phyloP scores from a whole-genome alignment of 2,329 filamentous ascomycete genomes.

The Nemania diffusa region DNA sequence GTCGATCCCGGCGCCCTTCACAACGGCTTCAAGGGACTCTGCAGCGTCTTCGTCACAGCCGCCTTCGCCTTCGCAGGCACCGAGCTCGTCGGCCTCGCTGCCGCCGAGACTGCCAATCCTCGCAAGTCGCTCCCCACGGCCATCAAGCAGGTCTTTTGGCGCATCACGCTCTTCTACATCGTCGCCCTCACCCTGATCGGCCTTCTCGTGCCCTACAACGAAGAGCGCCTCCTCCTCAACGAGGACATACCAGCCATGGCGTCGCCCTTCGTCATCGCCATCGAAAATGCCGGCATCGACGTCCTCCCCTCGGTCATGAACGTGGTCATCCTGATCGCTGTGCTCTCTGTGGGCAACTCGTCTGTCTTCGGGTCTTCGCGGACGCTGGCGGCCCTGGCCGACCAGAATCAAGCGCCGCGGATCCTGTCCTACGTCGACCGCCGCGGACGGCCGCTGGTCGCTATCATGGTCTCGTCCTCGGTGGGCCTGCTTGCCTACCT shows the following conservation, averaged over 20 bases:
- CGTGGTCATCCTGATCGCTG: conserved; percentile 89
- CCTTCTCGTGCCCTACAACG: conserved; percentile 79
- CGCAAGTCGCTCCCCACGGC: conserved; percentile 85
- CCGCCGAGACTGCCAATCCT: conserved; percentile 81
- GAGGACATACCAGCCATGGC: conserved; percentile 71
- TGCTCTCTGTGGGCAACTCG: conserved; percentile 91
- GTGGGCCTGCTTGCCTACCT: conserved; percentile 83
- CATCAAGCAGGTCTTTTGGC: conserved; percentile 95
- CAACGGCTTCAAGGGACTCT: conserved; percentile 85
- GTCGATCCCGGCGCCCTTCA: conserved; percentile 82
- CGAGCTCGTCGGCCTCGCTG: conserved; percentile 79
- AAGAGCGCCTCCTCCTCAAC: conserved; percentile 69
- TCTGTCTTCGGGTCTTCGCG: conserved; percentile 91
- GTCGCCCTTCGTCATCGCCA: conserved; percentile 94
- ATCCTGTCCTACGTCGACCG: conserved; percentile 85
- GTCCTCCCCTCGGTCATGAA: conserved; percentile 92
- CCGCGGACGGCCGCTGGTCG: conserved; percentile 79
- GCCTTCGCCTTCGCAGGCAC: conserved; percentile 82
- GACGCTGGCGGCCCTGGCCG: conserved; percentile 88
- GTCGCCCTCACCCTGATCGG: conserved; percentile 84
- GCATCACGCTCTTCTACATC: conserved; percentile 90
- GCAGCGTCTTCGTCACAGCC: conserved; percentile 79
- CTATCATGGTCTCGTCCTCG: conserved; percentile 73
- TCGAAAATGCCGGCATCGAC: conserved; percentile 80
- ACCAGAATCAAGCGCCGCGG: conserved; percentile 83